A percentile compares a stretch with the other conserved stretches of the same genome.
Evolutionary conservation across 371 early-diverging fungal species (phyloP).

Genomic region (Scutellospora calospora): DNA sequence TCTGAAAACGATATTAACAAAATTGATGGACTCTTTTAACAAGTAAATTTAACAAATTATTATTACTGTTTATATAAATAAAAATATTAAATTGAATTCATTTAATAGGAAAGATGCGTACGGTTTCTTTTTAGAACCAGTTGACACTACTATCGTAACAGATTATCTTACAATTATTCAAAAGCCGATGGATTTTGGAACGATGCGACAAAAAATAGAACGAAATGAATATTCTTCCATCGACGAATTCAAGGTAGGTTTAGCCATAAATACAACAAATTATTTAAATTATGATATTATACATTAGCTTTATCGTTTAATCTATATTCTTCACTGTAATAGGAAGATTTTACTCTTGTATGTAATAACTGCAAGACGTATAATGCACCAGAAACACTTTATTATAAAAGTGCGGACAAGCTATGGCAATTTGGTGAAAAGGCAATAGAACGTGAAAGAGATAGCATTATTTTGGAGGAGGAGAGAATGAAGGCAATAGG

Average conservation of each 20-base stretch:
- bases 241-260: constrained; percentile 58
- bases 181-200: constrained; percentile 76
- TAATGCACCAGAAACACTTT: constrained; percentile 76
- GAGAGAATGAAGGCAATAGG: constrained; percentile 1
- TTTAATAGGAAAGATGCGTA: constrained; percentile 58
- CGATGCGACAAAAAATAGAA: constrained; percentile 69
- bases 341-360: constrained; percentile 72
- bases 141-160: constrained; percentile 76
- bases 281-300: background rate
- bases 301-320: constrained; percentile 45
- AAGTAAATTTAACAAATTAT: constrained; percentile 8
- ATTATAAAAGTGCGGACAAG: constrained; percentile 75
- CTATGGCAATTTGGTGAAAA: constrained; percentile 64
- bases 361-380: constrained; percentile 76
- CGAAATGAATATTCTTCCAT: constrained; percentile 57
- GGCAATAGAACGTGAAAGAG: constrained; percentile 57
- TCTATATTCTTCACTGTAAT: background rate
- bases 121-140: constrained; percentile 85
- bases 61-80: background rate
- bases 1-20: constrained; percentile 9
- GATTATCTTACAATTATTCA: constrained; percentile 81
- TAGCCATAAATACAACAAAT: background rate
- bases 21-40: constrained; percentile 30
- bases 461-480: constrained; percentile 30
- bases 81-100: background rate